Base-by-base conservation (phyloP, 345 rosid species). In the Camelina sativa region DNA sequence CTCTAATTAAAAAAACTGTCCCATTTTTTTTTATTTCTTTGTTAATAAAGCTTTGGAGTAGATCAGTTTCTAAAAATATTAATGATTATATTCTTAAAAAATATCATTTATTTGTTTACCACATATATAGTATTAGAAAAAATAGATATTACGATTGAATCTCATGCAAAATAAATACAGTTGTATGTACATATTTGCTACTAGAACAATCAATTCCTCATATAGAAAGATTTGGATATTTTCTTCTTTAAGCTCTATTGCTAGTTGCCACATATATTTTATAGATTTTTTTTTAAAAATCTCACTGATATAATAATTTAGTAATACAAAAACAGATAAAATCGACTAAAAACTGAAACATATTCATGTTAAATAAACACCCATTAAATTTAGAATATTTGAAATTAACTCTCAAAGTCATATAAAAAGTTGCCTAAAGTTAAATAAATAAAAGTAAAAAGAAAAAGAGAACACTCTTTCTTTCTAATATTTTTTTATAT, bases 341-440 rank as follows among this genome's bases (percentile, higher is more conserved):
- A 7, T 56, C 4, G 1, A 32, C 4, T 32, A 57, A n/a, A 30
- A 56, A 15, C 19, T 9, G 20, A 8, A 19, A 50, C 9, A 20
- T 13, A 50, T 51, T 50, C 25, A 20, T 19, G 15, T 4, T 11
- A 47, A 48, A 47, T 35, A 37, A 71, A 37, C 23, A 35, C 2
- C 23, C 32, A 62, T 52, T 16, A 28, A 28, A 62, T 23, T 71
- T 7, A 50, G 1, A 61, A 25, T 12, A 37, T 9, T 25, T 52
- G 0, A 43, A 63, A 72, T 19, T 15, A 52, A 62, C n/a, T n/a
- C 46, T 62, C 20, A 62, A 6, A 73, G 38, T 73, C 41, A 55
- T 47, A 65, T 65, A 56, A 74, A 47, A 74, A 46, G 77, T 74
- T 65, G 2, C 47, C 16, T 2, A 56, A 65, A 73, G 65, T 64